Base-by-base conservation (phyloP, 441 rosid genomes). In the Euphorbia celastroides region DNA sequence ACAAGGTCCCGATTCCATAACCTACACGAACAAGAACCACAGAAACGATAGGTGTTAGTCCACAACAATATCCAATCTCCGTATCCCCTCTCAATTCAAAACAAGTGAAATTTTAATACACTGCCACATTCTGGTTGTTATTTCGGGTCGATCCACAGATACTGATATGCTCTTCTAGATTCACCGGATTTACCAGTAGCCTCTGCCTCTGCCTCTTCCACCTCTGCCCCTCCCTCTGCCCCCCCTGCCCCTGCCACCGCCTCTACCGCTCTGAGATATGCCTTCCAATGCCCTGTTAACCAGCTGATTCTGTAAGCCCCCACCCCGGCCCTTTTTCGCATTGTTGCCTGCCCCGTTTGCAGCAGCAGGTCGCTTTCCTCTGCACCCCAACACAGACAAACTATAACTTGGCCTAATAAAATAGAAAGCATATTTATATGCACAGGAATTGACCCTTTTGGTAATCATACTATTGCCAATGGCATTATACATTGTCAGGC, bases 261-360 rank as follows among this genome's bases (percentile, higher is more conserved):
- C 83, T 23, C 88, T 75, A 28, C 86, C 88, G 65, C 89, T 88
- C 62, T 73, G 80, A 44, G 97, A 84, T 75, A 93, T 81, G 41
- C 97, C 99, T 74, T 91, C 91, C 55, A 89, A 81, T 60, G 97
- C 97, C 77, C 92, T 85, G 72, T 82, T 91, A 30, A 94, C 93
- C 55, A 89, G 92, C 78, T 94, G 99, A 65, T 80, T 91, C 65
- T 82, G 94, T 74, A 81, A 16, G 30, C 88, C 84, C 64, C 92
- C 87, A 0, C 81, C 77, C 22, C 96, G 91, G 41, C 93, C 87
- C 76, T 77, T 91, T 78, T 94, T 94, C 27, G 78, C 81, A 11
- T 34, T 60, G 73, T 82, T 85, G 59, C 82, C 79, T 3, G 93
- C 79, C 65, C 89, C 94, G 67, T 81, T 89, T 65, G 74, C 72